Base-by-base conservation (phyloP, 176 grass and related monocot species). In the Oryza glaberrima region DNA sequence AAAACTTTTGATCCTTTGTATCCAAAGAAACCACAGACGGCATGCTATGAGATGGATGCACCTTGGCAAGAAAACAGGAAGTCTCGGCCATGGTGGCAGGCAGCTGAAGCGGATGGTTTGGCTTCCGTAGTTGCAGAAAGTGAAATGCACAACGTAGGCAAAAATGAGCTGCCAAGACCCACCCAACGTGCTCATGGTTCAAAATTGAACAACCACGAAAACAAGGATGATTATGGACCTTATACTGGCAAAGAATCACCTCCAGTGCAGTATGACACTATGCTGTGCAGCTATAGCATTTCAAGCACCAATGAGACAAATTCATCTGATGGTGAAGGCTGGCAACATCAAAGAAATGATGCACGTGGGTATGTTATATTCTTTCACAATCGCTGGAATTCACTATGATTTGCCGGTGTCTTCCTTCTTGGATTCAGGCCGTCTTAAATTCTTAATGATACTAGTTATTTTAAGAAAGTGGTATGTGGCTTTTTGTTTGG, bases 121-220 rank as follows among this genome's bases (percentile, higher is more conserved):
- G 93, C 94, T 66, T 94, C 84, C 51, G 83, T 99, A 56, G 72
- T 92, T 25, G 88, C 94, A 30, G 90, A 99, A 52, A 95, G 89
- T 78, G 87, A 89, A 87, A 61, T 87, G 74, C 85, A 92, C 56
- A 86, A 89, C 68, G 85, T 96, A 65, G 93, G 88, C 49, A 96
- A 94, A 47, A 92, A 89, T 8, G 96, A 99, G 85, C 90, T 96
- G n/a, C 96, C 96, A 76, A 96, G 47, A 72, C 90, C 96, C 9
- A 83, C 83, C 15, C 88, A 94, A 19, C 56, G 52, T 61, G 52
- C 82, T 92, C 60, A 56, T 14, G 76, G 60, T 28, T 22, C 79
- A 49, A 67, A 72, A 51, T 46, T 85, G 47, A 69, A 65, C 51
- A 47, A 35, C 17, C 78, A 56, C 73, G 85, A 73, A 66, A 83